Percentiles rank a stretch among this genome's conserved stretches.
phyloP scores from a whole-genome alignment of 2,329 filamentous ascomycete genomes.

The Botrytis sinoallii region DNA sequence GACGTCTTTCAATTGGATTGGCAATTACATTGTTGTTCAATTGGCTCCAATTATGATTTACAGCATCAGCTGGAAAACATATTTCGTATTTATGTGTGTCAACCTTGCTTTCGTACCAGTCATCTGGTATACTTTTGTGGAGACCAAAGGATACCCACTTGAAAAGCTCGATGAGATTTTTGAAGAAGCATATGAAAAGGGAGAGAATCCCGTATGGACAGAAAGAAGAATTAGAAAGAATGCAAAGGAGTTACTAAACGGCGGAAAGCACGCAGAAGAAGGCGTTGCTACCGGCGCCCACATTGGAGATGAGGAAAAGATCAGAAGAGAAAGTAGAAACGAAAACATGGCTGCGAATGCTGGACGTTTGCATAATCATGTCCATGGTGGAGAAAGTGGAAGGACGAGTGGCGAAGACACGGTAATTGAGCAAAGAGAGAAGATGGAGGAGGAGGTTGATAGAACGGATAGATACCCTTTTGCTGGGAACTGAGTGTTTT shows the following conservation, averaged over 20 bases:
- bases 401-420: slow-evolving; percentile 5
- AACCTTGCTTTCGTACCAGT: slow-evolving; percentile 15
- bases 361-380: slow-evolving; percentile 1
- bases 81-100: slow-evolving; percentile 35
- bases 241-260: not conserved
- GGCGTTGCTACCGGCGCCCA: not conserved
- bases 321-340: not conserved
- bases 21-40: slow-evolving; percentile 62
- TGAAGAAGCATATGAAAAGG: slow-evolving; percentile 17
- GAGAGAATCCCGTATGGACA: slow-evolving; percentile 17
- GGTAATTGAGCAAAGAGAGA: not conserved
- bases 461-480: slow-evolving; percentile 9
- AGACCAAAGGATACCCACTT: slow-evolving; percentile 18
- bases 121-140: slow-evolving; percentile 16
- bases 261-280: slow-evolving; percentile 1
- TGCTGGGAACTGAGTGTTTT: not conserved
- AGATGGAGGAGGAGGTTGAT: slow-evolving; percentile 1
- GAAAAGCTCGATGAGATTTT: slow-evolving; percentile 16
- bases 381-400: not conserved
- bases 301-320: not conserved
- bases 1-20: slow-evolving; percentile 46
- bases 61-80: slow-evolving; percentile 33
- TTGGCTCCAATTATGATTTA: slow-evolving; percentile 44
- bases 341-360: not conserved
- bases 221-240: slow-evolving; percentile 15